phyloP scores from a whole-genome alignment of 2,329 filamentous ascomycete genomes.

The Talaromyces sp. region DNA sequence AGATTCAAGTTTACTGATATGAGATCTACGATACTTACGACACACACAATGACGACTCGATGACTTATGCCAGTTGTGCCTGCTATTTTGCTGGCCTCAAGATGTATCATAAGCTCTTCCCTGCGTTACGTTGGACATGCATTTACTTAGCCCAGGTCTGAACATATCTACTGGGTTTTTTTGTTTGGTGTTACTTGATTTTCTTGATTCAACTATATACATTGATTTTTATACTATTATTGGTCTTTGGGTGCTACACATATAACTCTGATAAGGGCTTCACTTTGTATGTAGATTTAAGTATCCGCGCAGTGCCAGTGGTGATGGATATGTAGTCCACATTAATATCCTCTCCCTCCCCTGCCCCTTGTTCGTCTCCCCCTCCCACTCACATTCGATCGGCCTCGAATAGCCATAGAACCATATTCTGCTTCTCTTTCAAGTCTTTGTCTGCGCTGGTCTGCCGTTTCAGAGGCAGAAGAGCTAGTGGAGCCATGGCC shows the following conservation, averaged over 20 bases:
- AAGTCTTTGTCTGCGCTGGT: constrained; percentile 20
- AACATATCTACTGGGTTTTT: constrained; percentile 5
- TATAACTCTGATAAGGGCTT: not conserved
- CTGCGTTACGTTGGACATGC: constrained; percentile 7
- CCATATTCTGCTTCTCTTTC: constrained; percentile 35
- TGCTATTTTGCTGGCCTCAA: constrained; percentile 13
- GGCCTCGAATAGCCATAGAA: constrained; percentile 36
- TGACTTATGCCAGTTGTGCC: constrained; percentile 20
- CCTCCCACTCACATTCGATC: constrained; percentile 25
- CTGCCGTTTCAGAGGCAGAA: constrained; percentile 13
- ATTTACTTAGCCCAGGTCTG: constrained; percentile 8
- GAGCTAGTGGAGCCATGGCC: not conserved
- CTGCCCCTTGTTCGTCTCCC: constrained; percentile 19
- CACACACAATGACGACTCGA: constrained; percentile 20
- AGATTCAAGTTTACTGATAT: constrained; percentile 15
- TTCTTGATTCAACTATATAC: not conserved
- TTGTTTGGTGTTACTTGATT: not conserved
- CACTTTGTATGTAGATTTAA: too few species aligned
- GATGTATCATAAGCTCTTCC: constrained; percentile 22
- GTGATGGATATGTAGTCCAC: constrained; percentile 2
- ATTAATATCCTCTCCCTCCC: constrained; percentile 15
- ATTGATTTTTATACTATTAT: too few species aligned
- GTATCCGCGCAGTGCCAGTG: not conserved
- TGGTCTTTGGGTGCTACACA: too few species aligned
- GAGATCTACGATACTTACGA: constrained; percentile 24